Base-by-base conservation (phyloP, 192 early-diverging fungal species). In the Oehlia diaphana region DNA sequence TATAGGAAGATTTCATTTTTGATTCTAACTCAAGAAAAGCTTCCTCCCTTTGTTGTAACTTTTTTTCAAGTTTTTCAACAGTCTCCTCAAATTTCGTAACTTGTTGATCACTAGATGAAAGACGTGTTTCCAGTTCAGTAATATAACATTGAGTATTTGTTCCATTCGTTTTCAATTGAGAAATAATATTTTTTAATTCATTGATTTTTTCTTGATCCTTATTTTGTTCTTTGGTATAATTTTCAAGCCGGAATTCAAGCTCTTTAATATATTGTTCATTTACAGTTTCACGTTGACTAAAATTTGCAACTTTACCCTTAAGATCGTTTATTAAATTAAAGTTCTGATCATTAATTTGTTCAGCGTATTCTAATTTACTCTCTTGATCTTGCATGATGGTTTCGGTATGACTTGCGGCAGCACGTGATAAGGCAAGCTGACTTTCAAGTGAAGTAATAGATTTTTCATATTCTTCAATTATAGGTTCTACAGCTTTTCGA, bases 391-490 rank as follows among this genome's bases (percentile, higher is more conserved):
- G 82, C 58, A 90, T 81, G 35, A 87, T 84, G 42, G 84, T 77
- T 28, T 88, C 86, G 63, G 91, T 87, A 19, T 87, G 91, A 28
- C 85, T 88, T 42, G 92, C 49, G 1, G 89, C 86, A 37, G 90
- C 92, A 26, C 83, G 85, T 2, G 90, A 83, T 70, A 88, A 79
- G 14, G 83, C 84, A 63, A 94, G 81, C 67, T 93, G 89, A 16
- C 81, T 86, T 73, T 94, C 92, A 21, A 94, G 82, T 13, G 81
- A 79, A 10, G 90, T 88, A 37, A 93, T 87, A 65, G 86, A 88
- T 70, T 86, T 88, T 74, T 92, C 91, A 81, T 93, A 92, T 66
- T 93, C 93, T 74, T 93, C 68, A 21, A 70, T 70, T 44, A 70
- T 31, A 70, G 91, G 86, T 84, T 90, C 84, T 63, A 92, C 88